Evolutionary conservation across 116 monocot genomes (phyloP).

Genomic region (Trichopus zeylanicus): DNA sequence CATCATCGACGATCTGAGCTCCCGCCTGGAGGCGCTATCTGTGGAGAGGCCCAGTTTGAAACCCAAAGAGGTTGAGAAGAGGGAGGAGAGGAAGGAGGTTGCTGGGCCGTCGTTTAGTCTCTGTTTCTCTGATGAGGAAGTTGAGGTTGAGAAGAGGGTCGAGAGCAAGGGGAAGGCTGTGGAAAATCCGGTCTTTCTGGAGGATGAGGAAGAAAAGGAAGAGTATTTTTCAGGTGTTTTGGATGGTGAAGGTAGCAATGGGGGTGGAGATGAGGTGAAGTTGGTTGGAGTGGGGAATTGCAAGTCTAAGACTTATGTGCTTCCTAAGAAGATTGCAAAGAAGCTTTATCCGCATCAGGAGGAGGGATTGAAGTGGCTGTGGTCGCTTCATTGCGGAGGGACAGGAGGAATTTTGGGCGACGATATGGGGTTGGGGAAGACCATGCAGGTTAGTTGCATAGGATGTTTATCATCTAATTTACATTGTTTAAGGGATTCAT

Average conservation of each 20-base stretch:
- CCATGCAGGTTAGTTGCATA: conserved; percentile 66
- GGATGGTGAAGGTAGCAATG: neutral
- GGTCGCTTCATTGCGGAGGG: conserved; percentile 73
- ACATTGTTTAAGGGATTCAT: neutral
- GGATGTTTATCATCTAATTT: neutral
- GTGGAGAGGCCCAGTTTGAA: conserved; percentile 41
- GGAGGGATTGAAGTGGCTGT: conserved; percentile 86
- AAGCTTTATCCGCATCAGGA: conserved; percentile 83
- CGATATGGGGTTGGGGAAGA: conserved; percentile 98
- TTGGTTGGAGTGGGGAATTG: conserved; percentile 35
- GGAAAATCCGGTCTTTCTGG: conserved; percentile 25
- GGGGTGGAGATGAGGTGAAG: conserved; percentile 2
- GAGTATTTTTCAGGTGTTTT: conserved; percentile 37
- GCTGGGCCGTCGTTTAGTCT: conserved; percentile 22
- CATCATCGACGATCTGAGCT: conserved; percentile 65
- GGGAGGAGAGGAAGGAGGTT: conserved; percentile 27
- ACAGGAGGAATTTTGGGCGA: conserved; percentile 94
- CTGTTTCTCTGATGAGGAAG: conserved; percentile 15
- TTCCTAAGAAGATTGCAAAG: conserved; percentile 32
- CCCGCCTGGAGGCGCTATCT: conserved; percentile 61
- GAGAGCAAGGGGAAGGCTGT: conserved; percentile 27
- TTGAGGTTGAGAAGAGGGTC: conserved; percentile 34
- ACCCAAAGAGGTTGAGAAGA: neutral
- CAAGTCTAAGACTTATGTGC: conserved; percentile 28
- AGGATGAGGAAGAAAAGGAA: conserved; percentile 49